Base-by-base conservation (phyloP, 441 rosid species). In the Raphanus hybrid region DNA sequence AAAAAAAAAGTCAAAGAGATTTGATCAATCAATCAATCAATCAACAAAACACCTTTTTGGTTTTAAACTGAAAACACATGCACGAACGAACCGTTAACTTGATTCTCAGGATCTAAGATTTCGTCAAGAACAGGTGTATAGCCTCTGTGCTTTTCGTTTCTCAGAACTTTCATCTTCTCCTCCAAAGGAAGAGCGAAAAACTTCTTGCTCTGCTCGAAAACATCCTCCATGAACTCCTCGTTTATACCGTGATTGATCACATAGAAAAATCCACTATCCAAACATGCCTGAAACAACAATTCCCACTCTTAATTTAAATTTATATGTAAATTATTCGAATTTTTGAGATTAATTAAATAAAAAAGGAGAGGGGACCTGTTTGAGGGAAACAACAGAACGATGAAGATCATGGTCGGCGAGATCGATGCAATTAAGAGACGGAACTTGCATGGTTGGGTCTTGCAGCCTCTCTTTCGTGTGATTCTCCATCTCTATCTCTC, bases 221-320 rank as follows among this genome's bases (percentile, higher is more conserved):
- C 97, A 84, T 89, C 86, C 5, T 83, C 86, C 94, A 88, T 88
- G 69, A 91, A 91, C 73, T 91, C 90, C 65, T 80, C 69, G 82
- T 88, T 87, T 32, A 94, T 88, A 48, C 97, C 95, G 71, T 94
- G 97, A 77, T 94, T 94, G 12, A 83, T 80, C 64, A 94, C 90
- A 81, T 94, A 94, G 86, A 94, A 94, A 77, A 92, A 94, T 55
- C 97, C 98, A 73, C 87, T 70, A 81, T 91, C 97, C 82, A 91
- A 80, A 79, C 97, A 93, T 37, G 97, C 90, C 98, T 91, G 76
- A 61, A 67, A 10, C n/a, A 63, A 63, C 18, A 45, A 12, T 12
- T 12, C 64, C 10, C 15, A 48, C 35, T 2, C 63, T 26, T 59
- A 11, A 59, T 58, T 57, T 9, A 0, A 18, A 9, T 57, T 11